phyloP scores from a whole-genome alignment of 495 filamentous ascomycete species.

The Lasiosphaeris hirsuta region DNA sequence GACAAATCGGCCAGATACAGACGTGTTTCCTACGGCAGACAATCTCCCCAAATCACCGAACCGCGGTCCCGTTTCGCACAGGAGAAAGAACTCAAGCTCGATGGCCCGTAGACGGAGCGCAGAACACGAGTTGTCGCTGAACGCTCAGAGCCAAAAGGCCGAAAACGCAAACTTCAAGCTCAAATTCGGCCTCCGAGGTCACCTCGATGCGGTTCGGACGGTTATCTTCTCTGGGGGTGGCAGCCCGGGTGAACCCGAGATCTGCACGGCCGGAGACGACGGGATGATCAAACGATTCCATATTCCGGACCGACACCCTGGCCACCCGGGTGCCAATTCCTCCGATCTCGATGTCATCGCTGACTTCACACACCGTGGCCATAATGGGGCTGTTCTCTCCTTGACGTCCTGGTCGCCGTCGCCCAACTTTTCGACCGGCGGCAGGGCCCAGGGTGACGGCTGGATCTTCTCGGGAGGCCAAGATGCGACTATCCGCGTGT shows the following conservation, averaged over 20 bases:
- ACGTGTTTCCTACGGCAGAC: conserved; percentile 81
- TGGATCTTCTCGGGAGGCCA: conserved; percentile 98
- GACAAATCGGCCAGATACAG: conserved; percentile 69
- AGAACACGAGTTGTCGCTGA: conserved; percentile 52
- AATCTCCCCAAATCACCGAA: conserved; percentile 76
- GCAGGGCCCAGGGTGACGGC: conserved; percentile 79
- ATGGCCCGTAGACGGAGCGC: conserved; percentile 53
- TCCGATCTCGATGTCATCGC: conserved; percentile 86
- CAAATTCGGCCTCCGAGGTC: conserved; percentile 84
- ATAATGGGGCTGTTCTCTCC: conserved; percentile 82
- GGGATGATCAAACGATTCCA: conserved; percentile 96
- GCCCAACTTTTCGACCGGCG: conserved; percentile 82
- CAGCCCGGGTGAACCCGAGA: conserved; percentile 89
- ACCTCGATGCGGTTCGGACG: conserved; percentile 87
- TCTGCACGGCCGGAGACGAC: conserved; percentile 94
- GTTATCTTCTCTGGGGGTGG: conserved; percentile 96
- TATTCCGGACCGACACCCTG: conserved; percentile 66
- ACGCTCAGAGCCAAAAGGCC: conserved; percentile 43
- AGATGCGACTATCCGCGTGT: conserved; percentile 87
- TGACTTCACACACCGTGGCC: conserved; percentile 93
- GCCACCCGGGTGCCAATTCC: conserved; percentile 46
- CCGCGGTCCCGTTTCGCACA: conserved; percentile 65
- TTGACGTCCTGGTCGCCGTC: conserved; percentile 81
- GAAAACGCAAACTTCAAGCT: conserved; percentile 81
- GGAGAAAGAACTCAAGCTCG: conserved; percentile 76